Base-by-base conservation (phyloP, 1,284 basidiomycete genomes). In the Xerocomus tenax region DNA sequence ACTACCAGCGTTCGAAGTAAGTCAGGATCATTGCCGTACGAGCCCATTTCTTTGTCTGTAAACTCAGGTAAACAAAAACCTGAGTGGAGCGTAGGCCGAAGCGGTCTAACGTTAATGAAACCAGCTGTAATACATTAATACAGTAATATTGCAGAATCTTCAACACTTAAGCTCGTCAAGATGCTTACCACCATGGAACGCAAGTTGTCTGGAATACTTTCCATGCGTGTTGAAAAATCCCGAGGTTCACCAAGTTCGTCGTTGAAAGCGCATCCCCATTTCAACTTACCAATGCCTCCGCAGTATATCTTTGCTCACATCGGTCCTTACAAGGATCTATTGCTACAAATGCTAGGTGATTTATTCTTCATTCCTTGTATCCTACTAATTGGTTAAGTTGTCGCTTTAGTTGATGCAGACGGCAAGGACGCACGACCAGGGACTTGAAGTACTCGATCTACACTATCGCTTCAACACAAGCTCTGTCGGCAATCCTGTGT, bases 391-490 rank as follows among this genome's bases (percentile, higher is more conserved):
- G 41, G 23, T 34, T 57, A 18, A 57, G 44, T 7, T 10, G 9
- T 29, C 40, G 16, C 55, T 3, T 35, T 58, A 85, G 84, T 77
- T 98, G 57, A 99, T 99, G 96, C n/a, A n/a, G n/a, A n/a, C 82
- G 91, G 65, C 96, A 99, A 82, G 94, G 98, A 43, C 88, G 96
- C 54, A 94, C 95, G 86, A 97, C 93, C 65, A 99, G 98, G 79
- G 96, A 98, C 69, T 71, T 98, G 65, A 99, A 99, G 76, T 92
- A 98, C 67, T 71, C 97, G 59, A 94, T 92, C 68, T 95, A n/a
- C n/a, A 95, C 74, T 95, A 95, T 64, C 90, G 92, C 53, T 99
- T 98, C 81, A 99, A 99, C 74, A 97, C 95, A 25, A 96, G 96
- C 48, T 94, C 95, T 48, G 96, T 99, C 46, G 96, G 96, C 23